Conservation (phyloP, 345 rosid genomes). For the Rhodomyrtus tomentosa region DNA sequence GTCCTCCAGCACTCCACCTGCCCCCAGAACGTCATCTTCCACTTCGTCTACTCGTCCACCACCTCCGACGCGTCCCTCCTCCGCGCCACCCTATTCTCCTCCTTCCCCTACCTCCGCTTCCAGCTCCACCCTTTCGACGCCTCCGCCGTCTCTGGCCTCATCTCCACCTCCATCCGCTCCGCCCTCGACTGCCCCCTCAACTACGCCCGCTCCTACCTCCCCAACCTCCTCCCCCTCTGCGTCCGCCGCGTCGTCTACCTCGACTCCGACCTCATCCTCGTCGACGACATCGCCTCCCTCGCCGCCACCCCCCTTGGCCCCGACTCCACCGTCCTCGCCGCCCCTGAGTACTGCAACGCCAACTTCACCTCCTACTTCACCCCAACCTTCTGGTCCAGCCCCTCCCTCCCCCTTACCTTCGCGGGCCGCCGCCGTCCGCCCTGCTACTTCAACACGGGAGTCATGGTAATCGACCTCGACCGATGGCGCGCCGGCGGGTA, state of each 20-base stretch:
- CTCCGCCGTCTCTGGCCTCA: slow-evolving; percentile 26
- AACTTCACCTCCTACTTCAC: slow-evolving; percentile 40
- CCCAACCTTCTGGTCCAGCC: slow-evolving; percentile 35
- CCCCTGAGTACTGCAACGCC: slow-evolving; percentile 38
- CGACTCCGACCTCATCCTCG: slow-evolving; percentile 37
- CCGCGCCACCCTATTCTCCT: slow-evolving; percentile 16
- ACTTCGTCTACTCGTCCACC: slow-evolving; percentile 28
- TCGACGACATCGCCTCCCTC: slow-evolving; percentile 36
- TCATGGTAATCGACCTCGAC: slow-evolving; percentile 39
- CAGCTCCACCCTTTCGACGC: slow-evolving; percentile 24
- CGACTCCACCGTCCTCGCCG: slow-evolving; percentile 20
- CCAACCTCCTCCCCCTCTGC: slow-evolving; percentile 21
- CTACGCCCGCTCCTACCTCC: slow-evolving; percentile 39
- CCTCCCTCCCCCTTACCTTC: slow-evolving; percentile 23
- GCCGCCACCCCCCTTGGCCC: slow-evolving; percentile 26
- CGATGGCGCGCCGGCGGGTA: slow-evolving; percentile 33
- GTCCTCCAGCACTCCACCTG: slow-evolving; percentile 42
- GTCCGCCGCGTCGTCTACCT: slow-evolving; percentile 39
- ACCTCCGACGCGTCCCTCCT: slow-evolving; percentile 15
- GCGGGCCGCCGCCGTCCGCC: slow-evolving; percentile 12
- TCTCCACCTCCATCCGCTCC: slow-evolving; percentile 38
- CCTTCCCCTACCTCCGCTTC: slow-evolving; percentile 38
- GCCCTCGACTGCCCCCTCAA: slow-evolving; percentile 44
- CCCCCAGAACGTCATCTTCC: slow-evolving; percentile 31
- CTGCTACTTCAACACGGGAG: slow-evolving; percentile 44